Conservation (phyloP, 1,284 basidiomycete genomes). For the Rhodotorula glutinis region DNA sequence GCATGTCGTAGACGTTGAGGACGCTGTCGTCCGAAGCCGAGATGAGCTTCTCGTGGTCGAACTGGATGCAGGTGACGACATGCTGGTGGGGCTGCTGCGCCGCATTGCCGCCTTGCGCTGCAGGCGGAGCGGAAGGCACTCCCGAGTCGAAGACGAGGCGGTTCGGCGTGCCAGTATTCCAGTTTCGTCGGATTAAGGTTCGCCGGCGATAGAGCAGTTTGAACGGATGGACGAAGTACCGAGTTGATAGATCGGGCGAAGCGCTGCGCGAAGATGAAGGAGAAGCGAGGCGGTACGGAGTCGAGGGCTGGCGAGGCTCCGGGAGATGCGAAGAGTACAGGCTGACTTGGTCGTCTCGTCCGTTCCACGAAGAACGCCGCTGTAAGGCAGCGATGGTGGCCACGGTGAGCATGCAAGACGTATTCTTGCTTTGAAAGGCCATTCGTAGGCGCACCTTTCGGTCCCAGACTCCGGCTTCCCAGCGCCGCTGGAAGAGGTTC, state of each 20-base stretch:
- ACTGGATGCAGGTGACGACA: constrained; percentile 89
- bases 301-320: constrained; percentile 11
- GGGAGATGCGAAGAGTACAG: constrained; percentile 17
- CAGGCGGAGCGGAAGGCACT: too few species aligned
- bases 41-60: constrained; percentile 88
- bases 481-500: constrained; percentile 37
- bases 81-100: constrained; percentile 52
- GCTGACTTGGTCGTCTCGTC: constrained; percentile 24
- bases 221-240: constrained; percentile 66
- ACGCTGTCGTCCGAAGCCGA: constrained; percentile 91
- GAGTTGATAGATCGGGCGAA: constrained; percentile 16
- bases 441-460: constrained; percentile 6
- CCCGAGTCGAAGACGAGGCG: constrained; percentile 72
- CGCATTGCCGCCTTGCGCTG: neutral
- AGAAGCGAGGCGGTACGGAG: constrained; percentile 33
- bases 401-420: neutral
- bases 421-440: too few species aligned
- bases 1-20: constrained; percentile 83
- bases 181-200: constrained; percentile 69
- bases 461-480: constrained; percentile 41
- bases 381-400: neutral
- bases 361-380: constrained; percentile 19
- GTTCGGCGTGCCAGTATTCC: constrained; percentile 62
- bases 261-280: constrained; percentile 52
- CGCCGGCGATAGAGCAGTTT: constrained; percentile 82